phyloP scores from a whole-genome alignment of 139 green algal genomes.

The Tetradesmus obliquus region DNA sequence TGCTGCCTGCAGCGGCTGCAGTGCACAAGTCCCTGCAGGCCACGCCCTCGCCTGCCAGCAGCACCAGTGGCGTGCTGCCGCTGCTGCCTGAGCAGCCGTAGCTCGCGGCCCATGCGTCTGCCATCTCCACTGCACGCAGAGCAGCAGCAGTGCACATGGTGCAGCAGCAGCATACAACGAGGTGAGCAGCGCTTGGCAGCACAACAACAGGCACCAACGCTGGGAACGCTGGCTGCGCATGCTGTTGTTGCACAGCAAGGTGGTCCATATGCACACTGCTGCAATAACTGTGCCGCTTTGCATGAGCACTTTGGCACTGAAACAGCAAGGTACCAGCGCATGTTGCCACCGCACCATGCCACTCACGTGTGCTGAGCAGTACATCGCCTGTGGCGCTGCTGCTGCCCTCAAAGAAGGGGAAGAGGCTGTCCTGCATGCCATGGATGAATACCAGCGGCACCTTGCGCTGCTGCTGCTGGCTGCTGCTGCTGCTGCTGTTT shows the following conservation, averaged over 20 bases:
- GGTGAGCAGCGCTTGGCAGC: not conserved
- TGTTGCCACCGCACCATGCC: not conserved
- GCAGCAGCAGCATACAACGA: not conserved
- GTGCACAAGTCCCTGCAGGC: not conserved
- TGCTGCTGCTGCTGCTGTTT: not conserved
- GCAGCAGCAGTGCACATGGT: not conserved
- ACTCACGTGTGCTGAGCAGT: slow-evolving; percentile 8
- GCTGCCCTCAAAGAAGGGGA: not conserved
- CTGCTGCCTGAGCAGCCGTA: slow-evolving; percentile 14
- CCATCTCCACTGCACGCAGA: not conserved
- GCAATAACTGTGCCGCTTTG: too few species aligned
- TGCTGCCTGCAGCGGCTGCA: not conserved
- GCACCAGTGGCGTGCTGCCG: not conserved
- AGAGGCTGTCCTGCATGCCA: not conserved
- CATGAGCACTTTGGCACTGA: too few species aligned
- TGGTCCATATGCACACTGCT: too few species aligned
- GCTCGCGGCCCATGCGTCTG: not conserved
- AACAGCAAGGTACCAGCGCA: too few species aligned
- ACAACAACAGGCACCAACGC: not conserved
- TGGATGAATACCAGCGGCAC: not conserved
- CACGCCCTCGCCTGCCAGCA: not conserved
- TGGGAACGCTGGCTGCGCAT: not conserved
- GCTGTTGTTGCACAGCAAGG: too few species aligned
- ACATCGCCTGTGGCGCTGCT: not conserved
- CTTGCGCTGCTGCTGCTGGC: not conserved